A percentile compares a stretch with the other conserved stretches of the same genome.
Conservation (phyloP, 2,329 filamentous ascomycete species). For the Claviceps digitariae region DNA sequence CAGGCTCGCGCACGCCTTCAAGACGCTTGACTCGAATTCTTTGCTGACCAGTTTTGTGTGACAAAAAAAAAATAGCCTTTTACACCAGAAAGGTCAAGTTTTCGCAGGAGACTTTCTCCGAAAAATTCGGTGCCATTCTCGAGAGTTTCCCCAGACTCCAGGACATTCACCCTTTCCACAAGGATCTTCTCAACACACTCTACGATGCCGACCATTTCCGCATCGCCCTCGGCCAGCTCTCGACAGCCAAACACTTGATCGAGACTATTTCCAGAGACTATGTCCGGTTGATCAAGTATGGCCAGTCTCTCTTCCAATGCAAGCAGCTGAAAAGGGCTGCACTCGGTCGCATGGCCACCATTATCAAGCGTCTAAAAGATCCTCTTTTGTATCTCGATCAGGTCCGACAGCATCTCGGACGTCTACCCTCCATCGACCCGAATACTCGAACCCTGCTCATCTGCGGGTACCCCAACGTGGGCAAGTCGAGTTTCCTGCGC, state of each 20-base stretch:
- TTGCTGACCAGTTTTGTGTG: not conserved
- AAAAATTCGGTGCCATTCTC: conserved; percentile 83
- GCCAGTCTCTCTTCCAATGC: conserved; percentile 93
- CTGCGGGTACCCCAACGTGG: conserved; percentile 94
- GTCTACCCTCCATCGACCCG: conserved; percentile 95
- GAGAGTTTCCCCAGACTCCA: conserved; percentile 85
- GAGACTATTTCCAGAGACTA: conserved; percentile 96
- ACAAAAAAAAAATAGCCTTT: conserved; percentile 54
- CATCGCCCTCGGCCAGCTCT: conserved; percentile 90
- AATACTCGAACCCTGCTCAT: conserved; percentile 94
- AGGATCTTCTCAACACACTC: conserved; percentile 75
- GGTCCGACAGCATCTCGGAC: conserved; percentile 79
- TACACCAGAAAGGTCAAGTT: conserved; percentile 98
- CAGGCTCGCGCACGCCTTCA: not conserved
- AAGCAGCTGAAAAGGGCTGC: conserved; percentile 96
- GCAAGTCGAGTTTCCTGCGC: conserved; percentile 91
- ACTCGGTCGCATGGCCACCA: conserved; percentile 94
- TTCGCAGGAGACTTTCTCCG: conserved; percentile 89
- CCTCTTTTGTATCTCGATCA: conserved; percentile 92
- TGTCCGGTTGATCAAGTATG: conserved; percentile 83
- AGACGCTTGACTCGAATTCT: not conserved
- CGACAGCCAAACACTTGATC: conserved; percentile 89
- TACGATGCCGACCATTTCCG: conserved; percentile 98
- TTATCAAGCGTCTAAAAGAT: conserved; percentile 89
- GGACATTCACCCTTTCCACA: conserved; percentile 92